Percentiles rank a stretch among this genome's conserved stretches.
phyloP scores from a whole-genome alignment of 1,139 yeast species.

The Saccharomyces pastorianus region DNA sequence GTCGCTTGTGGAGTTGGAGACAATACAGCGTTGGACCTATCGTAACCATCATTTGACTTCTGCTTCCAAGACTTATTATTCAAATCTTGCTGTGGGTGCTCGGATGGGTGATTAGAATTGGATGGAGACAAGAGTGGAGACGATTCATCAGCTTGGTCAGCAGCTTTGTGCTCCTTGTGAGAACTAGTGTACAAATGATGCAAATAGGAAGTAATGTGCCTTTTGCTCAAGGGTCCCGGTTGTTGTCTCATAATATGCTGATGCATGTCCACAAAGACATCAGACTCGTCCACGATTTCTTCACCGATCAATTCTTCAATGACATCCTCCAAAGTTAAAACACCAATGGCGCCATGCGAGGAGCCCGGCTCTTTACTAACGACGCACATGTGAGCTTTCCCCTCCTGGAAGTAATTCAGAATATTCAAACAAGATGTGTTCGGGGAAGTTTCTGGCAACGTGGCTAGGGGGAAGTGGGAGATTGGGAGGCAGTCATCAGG shows the following conservation, averaged over 20 bases:
- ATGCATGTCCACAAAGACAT: constrained; percentile 85
- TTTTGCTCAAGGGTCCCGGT: constrained; percentile 78
- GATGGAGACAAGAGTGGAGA: background rate
- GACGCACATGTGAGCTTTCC: constrained; percentile 94
- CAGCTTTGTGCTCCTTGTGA: constrained; percentile 6
- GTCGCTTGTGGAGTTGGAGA: background rate
- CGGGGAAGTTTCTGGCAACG: constrained; percentile 87
- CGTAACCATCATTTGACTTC: background rate
- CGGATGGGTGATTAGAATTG: background rate
- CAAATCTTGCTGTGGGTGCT: background rate
- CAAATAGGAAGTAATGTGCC: constrained; percentile 60
- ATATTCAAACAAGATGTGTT: constrained; percentile 91
- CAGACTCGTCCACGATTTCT: constrained; percentile 96
- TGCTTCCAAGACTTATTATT: background rate
- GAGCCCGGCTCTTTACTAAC: constrained; percentile 85
- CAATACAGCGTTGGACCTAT: background rate
- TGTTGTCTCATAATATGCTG: constrained; percentile 72
- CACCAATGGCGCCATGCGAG: constrained; percentile 82
- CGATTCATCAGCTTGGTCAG: background rate
- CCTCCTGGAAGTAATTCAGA: constrained; percentile 93
- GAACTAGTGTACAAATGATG: constrained; percentile 41
- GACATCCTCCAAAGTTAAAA: constrained; percentile 88
- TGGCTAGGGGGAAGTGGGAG: constrained; percentile 88
- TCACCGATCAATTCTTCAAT: constrained; percentile 97
- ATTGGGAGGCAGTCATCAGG: constrained; percentile 94